phyloP scores from a whole-genome alignment of 306 rosid species.

The Rosa multiflora region DNA sequence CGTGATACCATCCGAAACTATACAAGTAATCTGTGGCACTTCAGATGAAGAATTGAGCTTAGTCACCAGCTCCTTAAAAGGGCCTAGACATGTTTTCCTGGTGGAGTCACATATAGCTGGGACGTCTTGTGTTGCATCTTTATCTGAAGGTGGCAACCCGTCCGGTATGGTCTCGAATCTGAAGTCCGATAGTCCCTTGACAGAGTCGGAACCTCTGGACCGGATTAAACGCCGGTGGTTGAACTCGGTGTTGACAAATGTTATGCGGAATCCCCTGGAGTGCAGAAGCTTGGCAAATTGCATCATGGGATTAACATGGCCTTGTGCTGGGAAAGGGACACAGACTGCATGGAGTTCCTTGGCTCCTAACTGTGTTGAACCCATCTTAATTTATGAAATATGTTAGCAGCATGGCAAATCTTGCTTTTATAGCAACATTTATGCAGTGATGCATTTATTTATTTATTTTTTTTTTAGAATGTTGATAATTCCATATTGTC shows the following conservation, averaged over 20 bases:
- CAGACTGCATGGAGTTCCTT: background rate
- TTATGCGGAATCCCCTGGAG: constrained; percentile 23
- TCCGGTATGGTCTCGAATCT: constrained; percentile 24
- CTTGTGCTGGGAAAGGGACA: background rate
- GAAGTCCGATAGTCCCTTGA: constrained; percentile 14
- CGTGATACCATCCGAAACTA: constrained; percentile 21
- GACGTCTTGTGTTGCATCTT: constrained; percentile 25
- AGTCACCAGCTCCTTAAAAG: constrained; percentile 26
- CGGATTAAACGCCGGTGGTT: constrained; percentile 11
- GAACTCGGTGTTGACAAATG: constrained; percentile 23
- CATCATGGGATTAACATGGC: background rate
- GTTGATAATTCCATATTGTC: too few relatives aligned
- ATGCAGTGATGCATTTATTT: too few relatives aligned
- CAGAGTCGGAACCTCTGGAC: background rate
- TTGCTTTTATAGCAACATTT: background rate
- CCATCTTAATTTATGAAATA: background rate
- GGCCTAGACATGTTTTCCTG: constrained; percentile 20
- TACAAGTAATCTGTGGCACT: constrained; percentile 27
- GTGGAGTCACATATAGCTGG: constrained; percentile 11
- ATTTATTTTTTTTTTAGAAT: too few relatives aligned
- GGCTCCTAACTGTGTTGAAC: background rate
- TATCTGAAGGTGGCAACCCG: constrained; percentile 16
- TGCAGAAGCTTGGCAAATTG: constrained; percentile 8
- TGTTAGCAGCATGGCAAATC: background rate
- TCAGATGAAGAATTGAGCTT: constrained; percentile 11